Conservation (phyloP, 352 stramenopile species). For the Peronospora destructor region DNA sequence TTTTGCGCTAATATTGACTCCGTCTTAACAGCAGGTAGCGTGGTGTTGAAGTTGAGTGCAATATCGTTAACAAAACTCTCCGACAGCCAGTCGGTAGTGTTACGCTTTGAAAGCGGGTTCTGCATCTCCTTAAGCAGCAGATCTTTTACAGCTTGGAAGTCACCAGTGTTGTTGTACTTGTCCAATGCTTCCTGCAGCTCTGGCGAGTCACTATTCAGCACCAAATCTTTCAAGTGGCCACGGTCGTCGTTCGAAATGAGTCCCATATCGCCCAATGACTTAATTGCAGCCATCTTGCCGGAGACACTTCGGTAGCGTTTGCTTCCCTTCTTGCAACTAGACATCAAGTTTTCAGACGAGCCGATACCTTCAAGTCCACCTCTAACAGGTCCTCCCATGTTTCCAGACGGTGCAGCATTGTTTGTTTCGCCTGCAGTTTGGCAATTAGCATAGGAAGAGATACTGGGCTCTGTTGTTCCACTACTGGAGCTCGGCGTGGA, state of each 20-base stretch:
- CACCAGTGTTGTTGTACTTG: constrained; percentile 68
- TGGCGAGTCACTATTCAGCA: constrained; percentile 74
- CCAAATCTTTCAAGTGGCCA: constrained; percentile 63
- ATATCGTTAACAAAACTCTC: constrained; percentile 76
- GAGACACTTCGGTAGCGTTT: constrained; percentile 76
- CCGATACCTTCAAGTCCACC: constrained; percentile 13
- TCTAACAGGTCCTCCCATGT: constrained; percentile 15
- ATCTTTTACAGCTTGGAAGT: constrained; percentile 70
- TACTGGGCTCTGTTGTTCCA: constrained; percentile 15
- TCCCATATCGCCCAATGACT: constrained; percentile 64
- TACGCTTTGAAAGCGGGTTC: constrained; percentile 62
- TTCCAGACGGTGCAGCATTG: constrained; percentile 12
- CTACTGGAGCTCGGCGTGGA: constrained; percentile 20
- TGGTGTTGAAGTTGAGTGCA: constrained; percentile 42
- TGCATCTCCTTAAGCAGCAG: constrained; percentile 56
- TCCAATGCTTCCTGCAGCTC: constrained; percentile 69
- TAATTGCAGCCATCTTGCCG: constrained; percentile 79
- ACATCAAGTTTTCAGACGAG: constrained; percentile 25
- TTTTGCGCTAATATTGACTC: constrained; percentile 20
- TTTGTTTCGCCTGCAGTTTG: constrained; percentile 7
- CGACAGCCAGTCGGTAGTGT: constrained; percentile 62
- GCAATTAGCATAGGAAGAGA: constrained; percentile 20
- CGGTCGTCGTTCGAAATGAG: constrained; percentile 65
- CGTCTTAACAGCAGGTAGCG: constrained; percentile 12
- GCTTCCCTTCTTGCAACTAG: constrained; percentile 49